phyloP scores from a whole-genome alignment of 192 early-diverging fungal genomes.

The Linnemannia schmuckeri region DNA sequence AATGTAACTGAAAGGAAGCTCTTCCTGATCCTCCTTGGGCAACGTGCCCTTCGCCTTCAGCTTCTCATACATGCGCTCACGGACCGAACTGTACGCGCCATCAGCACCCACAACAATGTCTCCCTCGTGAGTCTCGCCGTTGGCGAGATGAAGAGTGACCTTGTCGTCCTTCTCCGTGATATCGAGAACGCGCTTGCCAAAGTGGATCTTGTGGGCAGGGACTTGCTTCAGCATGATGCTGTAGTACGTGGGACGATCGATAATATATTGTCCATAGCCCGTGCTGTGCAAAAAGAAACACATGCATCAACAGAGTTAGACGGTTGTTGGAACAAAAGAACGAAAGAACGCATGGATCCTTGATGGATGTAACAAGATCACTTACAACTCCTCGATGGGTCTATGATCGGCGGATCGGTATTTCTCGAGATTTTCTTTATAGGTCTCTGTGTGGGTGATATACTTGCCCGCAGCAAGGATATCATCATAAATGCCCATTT shows the following conservation, averaged over 20 bases:
- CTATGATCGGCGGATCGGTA: not conserved
- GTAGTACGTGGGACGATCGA: conserved; percentile 17
- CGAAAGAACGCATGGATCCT: not conserved
- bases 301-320: not conserved
- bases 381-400: not conserved
- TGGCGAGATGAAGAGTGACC: conserved; percentile 24
- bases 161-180: conserved; percentile 19
- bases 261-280: not conserved
- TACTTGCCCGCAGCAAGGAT: not conserved
- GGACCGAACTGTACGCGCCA: conserved; percentile 31
- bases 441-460: not conserved
- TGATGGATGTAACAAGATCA: too few relatives aligned
- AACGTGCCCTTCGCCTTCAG: not conserved
- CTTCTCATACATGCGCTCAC: conserved; percentile 15
- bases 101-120: conserved; percentile 50
- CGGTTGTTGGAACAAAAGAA: not conserved
- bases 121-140: conserved; percentile 16
- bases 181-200: conserved; percentile 20
- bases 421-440: not conserved
- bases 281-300: not conserved
- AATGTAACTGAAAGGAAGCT: not conserved
- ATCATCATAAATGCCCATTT: conserved; percentile 17
- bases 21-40: not conserved
- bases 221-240: not conserved
- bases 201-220: conserved; percentile 20